Percentiles rank a stretch among this genome's conserved stretches.
phyloP scores from a whole-genome alignment of 2,329 filamentous ascomycete genomes.

The Delphinella strobiligena region DNA sequence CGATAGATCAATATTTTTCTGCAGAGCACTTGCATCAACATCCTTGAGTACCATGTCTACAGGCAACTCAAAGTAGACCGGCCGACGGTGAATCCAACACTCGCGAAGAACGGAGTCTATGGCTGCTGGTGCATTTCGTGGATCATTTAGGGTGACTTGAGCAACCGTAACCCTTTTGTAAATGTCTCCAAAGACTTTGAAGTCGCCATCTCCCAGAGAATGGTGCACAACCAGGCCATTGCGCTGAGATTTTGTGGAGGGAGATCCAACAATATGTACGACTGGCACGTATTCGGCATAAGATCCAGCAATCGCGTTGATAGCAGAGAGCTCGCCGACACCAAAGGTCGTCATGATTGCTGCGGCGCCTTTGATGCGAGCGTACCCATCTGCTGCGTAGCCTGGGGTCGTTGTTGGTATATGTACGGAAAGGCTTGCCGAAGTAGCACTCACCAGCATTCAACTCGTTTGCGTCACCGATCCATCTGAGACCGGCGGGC shows the following conservation, averaged over 20 bases:
- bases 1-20: conserved; percentile 56
- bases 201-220: conserved; percentile 49
- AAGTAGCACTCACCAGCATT: no score
- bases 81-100: conserved; percentile 62
- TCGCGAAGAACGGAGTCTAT: conserved; percentile 68
- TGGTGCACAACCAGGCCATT: conserved; percentile 33
- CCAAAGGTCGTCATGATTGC: conserved; percentile 36
- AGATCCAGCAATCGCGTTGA: conserved; percentile 36
- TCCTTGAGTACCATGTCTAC: conserved; percentile 70
- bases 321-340: conserved; percentile 35
- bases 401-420: no score
- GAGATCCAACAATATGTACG: conserved; percentile 36
- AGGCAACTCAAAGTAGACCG: conserved; percentile 74
- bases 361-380: conserved; percentile 31
- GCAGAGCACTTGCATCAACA: conserved; percentile 59
- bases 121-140: conserved; percentile 55
- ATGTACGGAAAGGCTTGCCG: no score
- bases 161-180: conserved; percentile 58
- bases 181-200: conserved; percentile 74
- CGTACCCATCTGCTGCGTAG: conserved; percentile 36
- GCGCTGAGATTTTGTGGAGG: conserved; percentile 28
- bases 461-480: conserved; percentile 51
- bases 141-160: conserved; percentile 57
- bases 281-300: conserved; percentile 36
- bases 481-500: conserved; percentile 41